Base-by-base conservation (phyloP, 768 basidiomycete genomes). In the Mycena vitilis region DNA sequence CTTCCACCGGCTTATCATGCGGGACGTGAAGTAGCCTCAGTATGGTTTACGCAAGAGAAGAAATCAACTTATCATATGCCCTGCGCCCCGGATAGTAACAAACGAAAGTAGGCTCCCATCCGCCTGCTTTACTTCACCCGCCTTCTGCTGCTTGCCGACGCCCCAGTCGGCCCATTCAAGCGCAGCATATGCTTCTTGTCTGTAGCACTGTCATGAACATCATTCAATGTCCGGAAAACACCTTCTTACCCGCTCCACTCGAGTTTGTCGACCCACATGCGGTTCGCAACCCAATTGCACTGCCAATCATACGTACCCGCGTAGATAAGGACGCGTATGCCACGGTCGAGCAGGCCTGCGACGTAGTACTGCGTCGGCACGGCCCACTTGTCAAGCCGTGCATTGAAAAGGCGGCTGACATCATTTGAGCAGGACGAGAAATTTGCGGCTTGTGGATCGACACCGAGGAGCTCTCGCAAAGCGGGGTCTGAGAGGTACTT, bases 241-340 rank as follows among this genome's bases (percentile, higher is more conserved):
- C 4, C 10, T 40, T 10, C 40, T 11, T 15, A 40, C 40, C 40
- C 91, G 53, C 85, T 86, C 94, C 94, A 95, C 60, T 90, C 86
- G 58, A 95, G 81, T 66, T 85, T 81, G 57, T 92, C 86, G 9
- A 90, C 87, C 94, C 94, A 95, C 48, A 88, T 81, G 73, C 87
- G 87, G 78, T 95, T 95, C 18, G 90, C 89, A 36, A 92, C 79
- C 87, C 88, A 92, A 75, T 93, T 92, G 75, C 92, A 94, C 68
- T 90, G 90, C 90, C 91, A 93, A 73, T 92, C 91, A 70, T 89
- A 90, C 51, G 88, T 90, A 22, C 91, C 91, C 0, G 89, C 89
- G 70, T 93, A 93, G 54, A 91, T 89, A 48, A 95, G 83, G 42
- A 93, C 81, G 7, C 89, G 87, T 22, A 96, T 79, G 0, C 90